phyloP scores from a whole-genome alignment of 306 rosid genomes.

The Prosopis cineraria region DNA sequence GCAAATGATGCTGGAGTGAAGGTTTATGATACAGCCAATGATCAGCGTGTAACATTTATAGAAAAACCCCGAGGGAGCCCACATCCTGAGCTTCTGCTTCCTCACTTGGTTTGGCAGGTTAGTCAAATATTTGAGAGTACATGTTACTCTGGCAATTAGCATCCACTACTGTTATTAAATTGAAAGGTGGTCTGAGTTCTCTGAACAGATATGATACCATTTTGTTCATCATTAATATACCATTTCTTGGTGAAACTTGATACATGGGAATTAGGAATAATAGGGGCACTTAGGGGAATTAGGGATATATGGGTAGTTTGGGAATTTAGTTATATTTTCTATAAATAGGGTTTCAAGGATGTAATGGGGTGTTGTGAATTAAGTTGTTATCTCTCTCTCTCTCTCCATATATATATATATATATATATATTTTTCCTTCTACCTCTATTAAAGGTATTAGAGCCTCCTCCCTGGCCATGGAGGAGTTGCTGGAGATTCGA shows the following conservation, averaged over 20 bases:
- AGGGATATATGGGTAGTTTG: no score
- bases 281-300: no score
- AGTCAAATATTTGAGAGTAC: slow-evolving; percentile 41
- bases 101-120: slow-evolving; percentile 99
- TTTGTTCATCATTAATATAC: slow-evolving; percentile 21
- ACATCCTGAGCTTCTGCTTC: slow-evolving; percentile 86
- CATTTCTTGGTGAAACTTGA: slow-evolving; percentile 33
- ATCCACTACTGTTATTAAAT: slow-evolving; percentile 19
- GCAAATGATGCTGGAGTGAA: slow-evolving; percentile 96
- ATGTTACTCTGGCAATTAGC: slow-evolving; percentile 28
- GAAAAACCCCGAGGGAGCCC: slow-evolving; percentile 96
- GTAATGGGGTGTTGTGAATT: no score
- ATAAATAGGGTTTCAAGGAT: no score
- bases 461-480: no score
- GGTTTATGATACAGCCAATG: slow-evolving; percentile 90
- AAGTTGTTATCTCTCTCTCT: no score
- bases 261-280: no score
- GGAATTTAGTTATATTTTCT: no score
- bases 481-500: no score
- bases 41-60: slow-evolving; percentile 89
- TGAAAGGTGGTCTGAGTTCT: slow-evolving; percentile 27
- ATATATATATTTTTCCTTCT: no score
- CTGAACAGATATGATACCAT: background rate
- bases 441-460: no score
- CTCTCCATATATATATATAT: no score